Conservation (phyloP, 2,329 filamentous ascomycete species). For the Raffaelea deltoideospora region DNA sequence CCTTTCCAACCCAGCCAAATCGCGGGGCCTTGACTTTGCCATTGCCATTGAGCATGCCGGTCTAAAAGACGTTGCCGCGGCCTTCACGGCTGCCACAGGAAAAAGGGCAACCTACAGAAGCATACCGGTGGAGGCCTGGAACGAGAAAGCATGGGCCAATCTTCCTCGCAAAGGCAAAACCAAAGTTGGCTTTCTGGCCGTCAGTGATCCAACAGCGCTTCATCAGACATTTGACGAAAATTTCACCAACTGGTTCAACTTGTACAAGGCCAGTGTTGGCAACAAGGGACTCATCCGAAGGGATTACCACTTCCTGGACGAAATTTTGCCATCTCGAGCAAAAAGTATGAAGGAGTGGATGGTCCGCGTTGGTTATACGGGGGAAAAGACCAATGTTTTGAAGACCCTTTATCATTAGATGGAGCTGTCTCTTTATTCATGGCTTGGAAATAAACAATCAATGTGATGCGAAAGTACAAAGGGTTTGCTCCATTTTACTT, state of each 20-base stretch:
- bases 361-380: slow-evolving; percentile 1
- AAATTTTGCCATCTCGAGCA: slow-evolving; percentile 33
- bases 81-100: slow-evolving; percentile 17
- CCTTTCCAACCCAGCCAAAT: slow-evolving; percentile 13
- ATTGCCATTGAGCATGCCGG: slow-evolving; percentile 15
- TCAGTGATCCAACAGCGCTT: slow-evolving; percentile 2
- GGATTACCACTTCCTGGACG: slow-evolving; percentile 32
- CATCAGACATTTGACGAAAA: slow-evolving; percentile 12
- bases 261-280: slow-evolving; percentile 12
- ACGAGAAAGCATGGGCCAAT: background rate
- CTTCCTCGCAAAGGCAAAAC: background rate
- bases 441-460: background rate
- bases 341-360: slow-evolving; percentile 28
- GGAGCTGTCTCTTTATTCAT: background rate
- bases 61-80: slow-evolving; percentile 14
- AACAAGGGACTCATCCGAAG: slow-evolving; percentile 25
- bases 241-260: slow-evolving; percentile 9
- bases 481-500: background rate
- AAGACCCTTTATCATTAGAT: background rate
- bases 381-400: background rate
- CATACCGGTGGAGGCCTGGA: slow-evolving; percentile 3
- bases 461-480: no score
- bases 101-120: slow-evolving; percentile 13
- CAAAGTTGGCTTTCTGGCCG: background rate
- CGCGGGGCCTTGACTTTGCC: slow-evolving; percentile 15